These are phyloP conservation scores for Xylaria hypoxylon DNA, from an alignment of 2,329 filamentous ascomycete genomes.

Conservation along the genomic window DNA sequence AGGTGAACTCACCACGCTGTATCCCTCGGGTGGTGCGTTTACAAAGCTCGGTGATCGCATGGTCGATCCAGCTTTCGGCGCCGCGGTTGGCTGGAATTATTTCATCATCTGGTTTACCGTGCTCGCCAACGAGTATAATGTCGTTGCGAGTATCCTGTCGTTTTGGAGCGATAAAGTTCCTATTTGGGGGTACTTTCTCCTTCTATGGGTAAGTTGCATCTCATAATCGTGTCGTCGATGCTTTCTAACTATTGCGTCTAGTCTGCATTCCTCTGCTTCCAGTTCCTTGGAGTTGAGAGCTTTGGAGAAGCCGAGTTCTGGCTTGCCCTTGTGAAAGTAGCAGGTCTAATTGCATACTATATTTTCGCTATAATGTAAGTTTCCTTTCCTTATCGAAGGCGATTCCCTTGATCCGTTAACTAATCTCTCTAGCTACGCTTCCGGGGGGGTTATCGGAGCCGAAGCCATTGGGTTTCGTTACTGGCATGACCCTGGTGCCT, in stretches of 20 bases:
- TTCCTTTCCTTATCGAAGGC: background rate
- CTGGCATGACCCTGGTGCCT: slow-evolving; percentile 78
- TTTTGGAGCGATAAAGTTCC: slow-evolving; percentile 73
- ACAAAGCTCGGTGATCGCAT: slow-evolving; percentile 77
- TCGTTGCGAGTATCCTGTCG: slow-evolving; percentile 72
- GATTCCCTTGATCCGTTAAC: slow-evolving; percentile 1
- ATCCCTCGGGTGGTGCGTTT: slow-evolving; percentile 77
- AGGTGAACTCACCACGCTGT: slow-evolving; percentile 79
- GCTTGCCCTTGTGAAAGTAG: slow-evolving; percentile 78
- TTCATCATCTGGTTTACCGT: slow-evolving; percentile 69
- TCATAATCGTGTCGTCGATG: background rate
- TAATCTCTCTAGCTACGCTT: slow-evolving; percentile 63
- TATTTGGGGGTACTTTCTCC: slow-evolving; percentile 75
- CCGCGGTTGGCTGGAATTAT: slow-evolving; percentile 78
- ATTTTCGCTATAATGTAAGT: slow-evolving; percentile 74
- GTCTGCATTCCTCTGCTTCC: slow-evolving; percentile 72
- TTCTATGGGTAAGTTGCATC: slow-evolving; percentile 71
- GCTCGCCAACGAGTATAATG: slow-evolving; percentile 78
- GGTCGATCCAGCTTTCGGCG: slow-evolving; percentile 75
- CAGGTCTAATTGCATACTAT: slow-evolving; percentile 77
- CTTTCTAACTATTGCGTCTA: slow-evolving; percentile 32
- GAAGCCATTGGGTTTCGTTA: slow-evolving; percentile 75
- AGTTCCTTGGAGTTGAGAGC: slow-evolving; percentile 77
- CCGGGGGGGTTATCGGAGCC: slow-evolving; percentile 73
- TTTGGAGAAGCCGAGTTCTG: slow-evolving; percentile 87